Conservation (phyloP, 805 yeast genomes). For the Lipomyces yamanashiensis region DNA sequence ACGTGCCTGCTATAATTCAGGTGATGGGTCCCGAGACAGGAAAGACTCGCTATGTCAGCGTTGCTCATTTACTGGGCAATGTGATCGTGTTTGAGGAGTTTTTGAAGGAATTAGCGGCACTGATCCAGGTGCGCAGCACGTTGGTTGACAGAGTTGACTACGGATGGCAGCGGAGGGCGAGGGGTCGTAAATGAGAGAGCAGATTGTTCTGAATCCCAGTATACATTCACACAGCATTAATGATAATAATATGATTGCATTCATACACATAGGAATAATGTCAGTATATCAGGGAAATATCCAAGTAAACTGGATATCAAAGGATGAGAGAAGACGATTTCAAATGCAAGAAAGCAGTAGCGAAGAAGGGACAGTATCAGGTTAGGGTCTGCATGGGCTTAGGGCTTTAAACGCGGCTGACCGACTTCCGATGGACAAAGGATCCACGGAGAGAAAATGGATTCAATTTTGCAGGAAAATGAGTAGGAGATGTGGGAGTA, state of each 20-base stretch:
- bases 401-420: slow-evolving; percentile 4
- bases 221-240: neutral
- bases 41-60: slow-evolving; percentile 35
- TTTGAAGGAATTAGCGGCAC: slow-evolving; percentile 41
- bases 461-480: neutral
- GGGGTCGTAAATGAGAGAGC: neutral
- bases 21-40: slow-evolving; percentile 23
- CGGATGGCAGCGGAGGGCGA: slow-evolving; percentile 24
- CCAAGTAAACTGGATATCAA: too few relatives aligned
- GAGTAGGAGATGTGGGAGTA: neutral
- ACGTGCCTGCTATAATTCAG: slow-evolving; percentile 29
- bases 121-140: slow-evolving; percentile 39
- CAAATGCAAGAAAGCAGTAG: neutral
- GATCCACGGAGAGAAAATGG: too few relatives aligned
- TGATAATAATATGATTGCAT: neutral
- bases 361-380: neutral
- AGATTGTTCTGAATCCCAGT: neutral
- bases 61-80: slow-evolving; percentile 39
- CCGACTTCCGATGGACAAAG: slow-evolving; percentile 2
- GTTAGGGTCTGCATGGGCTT: slow-evolving; percentile 15
- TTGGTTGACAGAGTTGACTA: slow-evolving; percentile 24
- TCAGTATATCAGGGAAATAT: too few relatives aligned
- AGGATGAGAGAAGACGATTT: neutral
- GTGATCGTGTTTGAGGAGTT: slow-evolving; percentile 40
- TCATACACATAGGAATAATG: neutral